phyloP scores from a whole-genome alignment of 2,329 filamentous ascomycete species.

The Pseudogymnoascus sp. region DNA sequence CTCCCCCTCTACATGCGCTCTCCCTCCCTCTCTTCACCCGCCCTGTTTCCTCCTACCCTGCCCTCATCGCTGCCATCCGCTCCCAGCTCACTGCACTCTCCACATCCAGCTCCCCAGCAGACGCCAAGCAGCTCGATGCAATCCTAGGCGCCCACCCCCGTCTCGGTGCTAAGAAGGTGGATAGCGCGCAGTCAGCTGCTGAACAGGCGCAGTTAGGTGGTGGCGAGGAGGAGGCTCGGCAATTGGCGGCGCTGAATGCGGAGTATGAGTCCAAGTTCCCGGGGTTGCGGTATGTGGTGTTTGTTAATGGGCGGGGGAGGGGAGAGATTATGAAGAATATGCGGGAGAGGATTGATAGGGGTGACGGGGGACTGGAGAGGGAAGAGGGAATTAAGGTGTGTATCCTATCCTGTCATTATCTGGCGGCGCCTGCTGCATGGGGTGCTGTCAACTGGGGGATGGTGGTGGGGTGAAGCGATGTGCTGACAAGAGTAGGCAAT shows the following conservation, averaged over 20 bases:
- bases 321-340: conserved; percentile 76
- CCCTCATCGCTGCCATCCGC: conserved; percentile 62
- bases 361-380: conserved; percentile 61
- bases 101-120: conserved; percentile 41
- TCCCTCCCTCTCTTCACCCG: conserved; percentile 55
- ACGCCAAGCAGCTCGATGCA: conserved; percentile 53
- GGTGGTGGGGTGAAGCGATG: conserved; percentile 1
- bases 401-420: conserved; percentile 11
- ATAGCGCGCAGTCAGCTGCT: conserved; percentile 71
- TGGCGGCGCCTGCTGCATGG: conserved; percentile 12
- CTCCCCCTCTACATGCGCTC: conserved; percentile 63
- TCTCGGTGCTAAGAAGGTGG: conserved; percentile 71
- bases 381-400: conserved; percentile 64
- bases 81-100: conserved; percentile 54
- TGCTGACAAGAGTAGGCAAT: conserved; percentile 52
- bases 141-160: conserved; percentile 79
- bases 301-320: conserved; percentile 75
- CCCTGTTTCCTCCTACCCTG: conserved; percentile 58
- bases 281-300: conserved; percentile 81
- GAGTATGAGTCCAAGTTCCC: conserved; percentile 78
- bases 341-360: conserved; percentile 62
- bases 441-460: background rate
- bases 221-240: conserved; percentile 47
- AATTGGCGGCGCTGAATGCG: conserved; percentile 58
- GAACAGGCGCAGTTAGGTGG: conserved; percentile 74